Base-by-base conservation (phyloP, 1,284 basidiomycete genomes). In the Stygiomarasmius scandens region DNA sequence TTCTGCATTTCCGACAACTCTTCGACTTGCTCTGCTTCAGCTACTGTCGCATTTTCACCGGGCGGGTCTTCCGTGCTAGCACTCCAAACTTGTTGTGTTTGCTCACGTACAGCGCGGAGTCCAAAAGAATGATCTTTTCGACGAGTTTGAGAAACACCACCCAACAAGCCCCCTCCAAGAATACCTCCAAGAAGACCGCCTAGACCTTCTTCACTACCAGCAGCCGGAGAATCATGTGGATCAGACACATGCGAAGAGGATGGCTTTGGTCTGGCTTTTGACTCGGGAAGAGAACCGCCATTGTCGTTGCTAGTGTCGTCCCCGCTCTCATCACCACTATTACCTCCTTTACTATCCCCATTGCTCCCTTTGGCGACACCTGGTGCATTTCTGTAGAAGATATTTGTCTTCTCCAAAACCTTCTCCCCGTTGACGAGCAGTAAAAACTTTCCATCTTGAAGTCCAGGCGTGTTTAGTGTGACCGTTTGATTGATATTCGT, bases 391-490 rank as follows among this genome's bases (percentile, higher is more conserved):
- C 89, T 78, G 65, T 89, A 90, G 62, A 79, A 85, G 0, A 90
- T 71, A 58, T 88, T 87, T 1, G 70, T 64, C 10, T 84, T 74
- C 38, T 79, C 67, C 49, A 91, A 82, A 9, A 76, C 80, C 34
- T 71, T 71, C 62, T 74, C 67, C 2, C 85, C 86, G 58, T 90
- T 70, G 12, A 89, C 84, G 25, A 80, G 74, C 2, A 83, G 66
- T 20, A 58, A 63, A 61, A 86, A 85, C 1, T 55, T 56, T 12
- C 85, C 85, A 60, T 87, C 77, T 53, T 77, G 78, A 58, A 74
- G 61, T 29, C 82, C 90, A 0, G 90, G 89, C 1, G 86, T 89
- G 65, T 92, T 92, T 56, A 92, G 77, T 45, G 69, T 68, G 23
- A 91, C 82, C 2, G 81, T 85, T 67, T 92, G 88, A 20, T 69